These are phyloP conservation scores for Dictyostelium purpureum DNA, from an alignment of 78 protist species.

Conservation along the genomic window DNA sequence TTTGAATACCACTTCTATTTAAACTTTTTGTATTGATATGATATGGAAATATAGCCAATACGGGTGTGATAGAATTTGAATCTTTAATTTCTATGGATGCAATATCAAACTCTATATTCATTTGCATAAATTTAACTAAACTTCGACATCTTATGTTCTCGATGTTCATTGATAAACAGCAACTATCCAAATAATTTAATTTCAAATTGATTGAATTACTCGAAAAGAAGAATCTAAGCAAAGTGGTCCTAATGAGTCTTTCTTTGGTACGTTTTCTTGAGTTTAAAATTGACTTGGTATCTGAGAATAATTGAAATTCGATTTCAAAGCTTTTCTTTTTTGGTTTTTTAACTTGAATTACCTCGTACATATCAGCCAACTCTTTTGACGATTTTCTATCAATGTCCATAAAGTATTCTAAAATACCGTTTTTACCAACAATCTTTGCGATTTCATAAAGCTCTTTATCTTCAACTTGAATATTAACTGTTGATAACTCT, in stretches of 20 bases:
- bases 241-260: neutral
- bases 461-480: conserved; percentile 18
- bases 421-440: conserved; percentile 50
- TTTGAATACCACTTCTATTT: neutral
- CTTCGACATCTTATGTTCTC: conserved; percentile 30
- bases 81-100: conserved; percentile 21
- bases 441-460: conserved; percentile 52
- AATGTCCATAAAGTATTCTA: conserved; percentile 39
- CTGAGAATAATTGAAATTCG: conserved; percentile 10
- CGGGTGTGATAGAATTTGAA: conserved; percentile 43
- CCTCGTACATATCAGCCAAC: conserved; percentile 51
- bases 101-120: conserved; percentile 45
- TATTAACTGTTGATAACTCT: conserved; percentile 8
- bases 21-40: neutral
- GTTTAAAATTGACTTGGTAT: conserved; percentile 50
- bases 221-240: conserved; percentile 35
- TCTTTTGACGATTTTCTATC: conserved; percentile 35
- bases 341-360: conserved; percentile 5
- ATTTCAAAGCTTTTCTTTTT: conserved; percentile 7
- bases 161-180: neutral
- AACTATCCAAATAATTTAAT: conserved; percentile 1
- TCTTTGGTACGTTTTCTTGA: conserved; percentile 63
- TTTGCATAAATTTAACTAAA: conserved; percentile 43
- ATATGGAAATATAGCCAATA: conserved; percentile 31
- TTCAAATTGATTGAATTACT: neutral